A percentile compares a stretch with the other conserved stretches of the same genome.
phyloP scores from a whole-genome alignment of 108 stramenopile species.

The Schizochytrium sp. region DNA sequence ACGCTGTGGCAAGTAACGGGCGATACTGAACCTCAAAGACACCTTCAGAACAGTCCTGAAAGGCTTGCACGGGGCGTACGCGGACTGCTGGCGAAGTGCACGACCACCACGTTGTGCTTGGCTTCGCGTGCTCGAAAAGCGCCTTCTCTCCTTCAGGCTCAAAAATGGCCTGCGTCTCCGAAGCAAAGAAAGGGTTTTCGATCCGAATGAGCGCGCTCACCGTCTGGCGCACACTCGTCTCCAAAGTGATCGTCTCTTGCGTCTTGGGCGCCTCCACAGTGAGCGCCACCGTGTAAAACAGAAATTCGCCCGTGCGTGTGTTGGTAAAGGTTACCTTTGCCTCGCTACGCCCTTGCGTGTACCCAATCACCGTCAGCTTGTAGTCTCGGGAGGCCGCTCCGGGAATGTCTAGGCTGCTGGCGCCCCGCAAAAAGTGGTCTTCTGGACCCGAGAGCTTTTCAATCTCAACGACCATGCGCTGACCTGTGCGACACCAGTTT shows the following conservation, averaged over 20 bases:
- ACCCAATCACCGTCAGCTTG: conserved; percentile 40
- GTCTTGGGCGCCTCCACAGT: conserved; percentile 23
- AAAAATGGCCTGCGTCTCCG: conserved; percentile 26
- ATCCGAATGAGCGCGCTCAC: conserved; percentile 42
- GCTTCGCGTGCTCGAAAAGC: neutral
- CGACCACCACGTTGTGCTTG: conserved; percentile 26
- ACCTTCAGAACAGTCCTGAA: conserved; percentile 44
- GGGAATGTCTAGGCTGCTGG: conserved; percentile 47
- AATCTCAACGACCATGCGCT: conserved; percentile 27
- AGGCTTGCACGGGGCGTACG: conserved; percentile 28
- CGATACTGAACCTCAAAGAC: conserved; percentile 55
- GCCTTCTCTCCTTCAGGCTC: conserved; percentile 4
- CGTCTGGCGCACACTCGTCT: conserved; percentile 45
- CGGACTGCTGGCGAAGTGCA: conserved; percentile 32
- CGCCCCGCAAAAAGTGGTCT: conserved; percentile 40
- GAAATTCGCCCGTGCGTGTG: conserved; percentile 45
- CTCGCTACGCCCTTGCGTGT: conserved; percentile 37
- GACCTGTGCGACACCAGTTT: conserved; percentile 45
- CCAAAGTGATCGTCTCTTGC: conserved; percentile 36
- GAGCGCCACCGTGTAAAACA: conserved; percentile 34
- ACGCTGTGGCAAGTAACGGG: conserved; percentile 27
- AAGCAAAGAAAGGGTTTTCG: conserved; percentile 41
- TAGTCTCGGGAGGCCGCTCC: conserved; percentile 40
- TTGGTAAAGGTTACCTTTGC: conserved; percentile 52
- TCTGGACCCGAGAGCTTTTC: neutral